Conservation (phyloP, 352 stramenopile genomes). For the Globisporangium alternatum region DNA sequence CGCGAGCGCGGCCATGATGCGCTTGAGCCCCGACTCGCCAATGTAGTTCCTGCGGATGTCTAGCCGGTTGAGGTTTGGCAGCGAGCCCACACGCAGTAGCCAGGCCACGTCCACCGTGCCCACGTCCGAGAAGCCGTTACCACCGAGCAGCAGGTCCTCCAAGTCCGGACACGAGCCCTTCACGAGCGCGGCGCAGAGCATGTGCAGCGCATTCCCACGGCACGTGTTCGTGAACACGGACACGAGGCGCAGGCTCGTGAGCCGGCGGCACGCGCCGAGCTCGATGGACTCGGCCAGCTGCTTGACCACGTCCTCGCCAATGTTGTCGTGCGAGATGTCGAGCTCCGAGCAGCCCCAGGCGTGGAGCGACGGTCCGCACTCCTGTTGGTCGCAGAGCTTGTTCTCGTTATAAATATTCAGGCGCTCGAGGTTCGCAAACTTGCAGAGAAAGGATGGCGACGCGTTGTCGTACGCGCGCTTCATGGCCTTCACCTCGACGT, state of each 20-base stretch:
- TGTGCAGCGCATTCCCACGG: conserved; percentile 38
- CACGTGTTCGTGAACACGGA: conserved; percentile 75
- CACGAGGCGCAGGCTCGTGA: conserved; percentile 55
- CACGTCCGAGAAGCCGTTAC: conserved; percentile 64
- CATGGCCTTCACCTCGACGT: conserved; percentile 49
- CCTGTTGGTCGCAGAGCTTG: conserved; percentile 26
- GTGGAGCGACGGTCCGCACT: conserved; percentile 34
- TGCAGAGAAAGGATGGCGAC: conserved; percentile 27
- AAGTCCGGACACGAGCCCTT: conserved; percentile 48
- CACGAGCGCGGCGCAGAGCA: conserved; percentile 42
- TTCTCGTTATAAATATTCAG: conserved; percentile 19
- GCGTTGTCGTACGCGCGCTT: conserved; percentile 23
- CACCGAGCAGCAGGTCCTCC: conserved; percentile 54
- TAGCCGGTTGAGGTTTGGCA: conserved; percentile 38
- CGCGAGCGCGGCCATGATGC: conserved; percentile 34
- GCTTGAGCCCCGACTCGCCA: conserved; percentile 50
- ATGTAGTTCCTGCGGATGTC: conserved; percentile 76
- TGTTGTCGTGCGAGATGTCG: conserved; percentile 48
- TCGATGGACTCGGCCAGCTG: conserved; percentile 37
- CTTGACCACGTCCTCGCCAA: conserved; percentile 48
- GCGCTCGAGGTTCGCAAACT: conserved; percentile 52
- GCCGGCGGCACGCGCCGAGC: conserved; percentile 31
- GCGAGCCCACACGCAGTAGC: conserved; percentile 33
- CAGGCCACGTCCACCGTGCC: conserved; percentile 47
- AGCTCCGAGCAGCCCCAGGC: conserved; percentile 64